phyloP scores from a whole-genome alignment of 75 land plant genomes.

The Selaginella tamariscina region DNA sequence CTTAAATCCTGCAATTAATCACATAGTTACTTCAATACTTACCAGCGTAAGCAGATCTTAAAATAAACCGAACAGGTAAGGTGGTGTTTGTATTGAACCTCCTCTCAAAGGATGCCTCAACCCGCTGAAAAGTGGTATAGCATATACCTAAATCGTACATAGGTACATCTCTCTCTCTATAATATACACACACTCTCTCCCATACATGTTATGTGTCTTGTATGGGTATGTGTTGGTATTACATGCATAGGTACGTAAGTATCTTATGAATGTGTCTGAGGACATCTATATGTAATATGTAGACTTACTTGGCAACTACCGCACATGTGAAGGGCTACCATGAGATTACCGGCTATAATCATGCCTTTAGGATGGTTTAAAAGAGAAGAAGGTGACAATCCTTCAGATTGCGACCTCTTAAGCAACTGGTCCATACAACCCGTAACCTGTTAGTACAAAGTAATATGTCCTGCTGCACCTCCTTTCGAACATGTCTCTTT shows the following conservation, averaged over 20 bases:
- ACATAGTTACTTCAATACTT: not conserved
- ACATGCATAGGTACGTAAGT: too few relatives aligned
- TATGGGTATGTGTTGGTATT: too few relatives aligned
- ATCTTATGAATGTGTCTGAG: not conserved
- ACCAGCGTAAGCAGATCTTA: conserved; percentile 4
- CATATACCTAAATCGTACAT: not conserved
- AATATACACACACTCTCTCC: too few relatives aligned
- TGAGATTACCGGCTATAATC: not conserved
- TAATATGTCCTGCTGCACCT: too few relatives aligned
- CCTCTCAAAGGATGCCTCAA: not conserved
- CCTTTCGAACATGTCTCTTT: too few relatives aligned
- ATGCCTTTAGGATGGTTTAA: not conserved
- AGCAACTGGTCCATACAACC: not conserved
- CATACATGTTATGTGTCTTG: too few relatives aligned
- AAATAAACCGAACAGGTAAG: not conserved
- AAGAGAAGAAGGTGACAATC: not conserved
- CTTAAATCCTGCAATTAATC: not conserved
- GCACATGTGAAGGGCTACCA: not conserved
- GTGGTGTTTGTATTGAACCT: not conserved
- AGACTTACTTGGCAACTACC: conserved; percentile 1
- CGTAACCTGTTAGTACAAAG: too few relatives aligned
- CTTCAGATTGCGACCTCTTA: not conserved
- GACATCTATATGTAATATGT: not conserved
- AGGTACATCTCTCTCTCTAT: too few relatives aligned
- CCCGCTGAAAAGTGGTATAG: not conserved